Evolutionary conservation across 495 filamentous ascomycete genomes (phyloP).

Genomic region (Parathielavia appendiculata): DNA sequence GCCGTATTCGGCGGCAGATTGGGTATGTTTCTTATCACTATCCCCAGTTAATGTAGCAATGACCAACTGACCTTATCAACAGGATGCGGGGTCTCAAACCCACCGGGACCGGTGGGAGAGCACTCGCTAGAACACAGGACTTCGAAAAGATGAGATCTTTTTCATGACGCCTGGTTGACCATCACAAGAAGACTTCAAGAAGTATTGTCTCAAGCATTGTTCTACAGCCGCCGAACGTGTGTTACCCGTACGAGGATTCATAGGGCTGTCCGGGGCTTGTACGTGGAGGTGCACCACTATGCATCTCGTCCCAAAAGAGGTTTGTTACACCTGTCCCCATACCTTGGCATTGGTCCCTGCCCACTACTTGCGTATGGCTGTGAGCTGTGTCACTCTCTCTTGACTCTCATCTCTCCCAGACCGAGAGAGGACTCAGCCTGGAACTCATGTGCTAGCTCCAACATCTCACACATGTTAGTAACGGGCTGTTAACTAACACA

Average conservation of each 20-base stretch:
- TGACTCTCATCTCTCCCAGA: too few species aligned
- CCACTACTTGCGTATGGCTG: too few species aligned
- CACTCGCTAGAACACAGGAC: too few species aligned
- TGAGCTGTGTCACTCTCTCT: too few species aligned
- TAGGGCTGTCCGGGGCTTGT: neutral
- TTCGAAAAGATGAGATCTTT: neutral
- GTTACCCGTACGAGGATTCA: neutral
- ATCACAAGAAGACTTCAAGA: neutral
- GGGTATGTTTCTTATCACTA: constrained; percentile 1
- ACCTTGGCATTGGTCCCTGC: neutral
- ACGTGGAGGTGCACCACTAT: constrained; percentile 40
- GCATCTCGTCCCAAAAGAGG: constrained; percentile 86
- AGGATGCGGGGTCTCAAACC: constrained; percentile 10
- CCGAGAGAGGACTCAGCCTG: neutral
- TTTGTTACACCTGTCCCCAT: constrained; percentile 36
- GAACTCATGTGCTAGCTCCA: too few species aligned
- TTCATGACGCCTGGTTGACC: neutral
- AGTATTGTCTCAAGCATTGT: neutral
- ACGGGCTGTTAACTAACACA: neutral
- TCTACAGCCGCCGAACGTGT: neutral
- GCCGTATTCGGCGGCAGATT: neutral
- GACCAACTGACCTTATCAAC: constrained; percentile 14
- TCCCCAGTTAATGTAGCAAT: neutral
- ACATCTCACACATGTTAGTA: too few species aligned
- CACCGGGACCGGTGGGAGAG: constrained; percentile 3